These are phyloP conservation scores for Diutina catenulata DNA, from an alignment of 1,139 yeast genomes.

Conservation along the genomic window DNA sequence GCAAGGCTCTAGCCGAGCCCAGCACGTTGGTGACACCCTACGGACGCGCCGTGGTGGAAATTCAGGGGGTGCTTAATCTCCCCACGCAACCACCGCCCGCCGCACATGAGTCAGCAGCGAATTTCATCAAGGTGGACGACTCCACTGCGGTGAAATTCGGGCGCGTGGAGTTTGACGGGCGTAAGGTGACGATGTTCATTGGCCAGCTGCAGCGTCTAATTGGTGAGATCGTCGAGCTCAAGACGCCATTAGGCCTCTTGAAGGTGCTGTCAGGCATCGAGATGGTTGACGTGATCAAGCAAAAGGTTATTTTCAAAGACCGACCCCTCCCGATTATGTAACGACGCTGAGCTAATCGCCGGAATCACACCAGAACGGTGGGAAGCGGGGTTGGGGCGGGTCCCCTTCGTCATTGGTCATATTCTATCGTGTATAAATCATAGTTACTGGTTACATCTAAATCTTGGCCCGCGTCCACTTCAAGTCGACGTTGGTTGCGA, in stretches of 20 bases:
- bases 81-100: slow-evolving; percentile 29
- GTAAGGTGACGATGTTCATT: slow-evolving; percentile 42
- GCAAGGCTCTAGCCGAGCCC: neutral
- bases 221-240: slow-evolving; percentile 44
- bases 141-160: slow-evolving; percentile 50
- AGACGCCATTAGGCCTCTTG: slow-evolving; percentile 51
- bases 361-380: too few species aligned
- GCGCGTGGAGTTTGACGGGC: slow-evolving; percentile 36
- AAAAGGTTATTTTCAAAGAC: slow-evolving; percentile 47
- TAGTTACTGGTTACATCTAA: too few species aligned
- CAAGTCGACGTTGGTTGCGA: neutral
- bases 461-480: slow-evolving; percentile 3
- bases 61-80: slow-evolving; percentile 57
- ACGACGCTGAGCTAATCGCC: too few species aligned
- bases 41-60: slow-evolving; percentile 52
- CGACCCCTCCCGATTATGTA: slow-evolving; percentile 71
- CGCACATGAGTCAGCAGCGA: slow-evolving; percentile 15
- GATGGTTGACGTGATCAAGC: slow-evolving; percentile 45
- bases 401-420: too few species aligned
- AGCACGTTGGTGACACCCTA: slow-evolving; percentile 7
- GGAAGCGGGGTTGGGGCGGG: too few species aligned
- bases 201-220: slow-evolving; percentile 58
- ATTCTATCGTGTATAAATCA: too few species aligned
- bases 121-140: slow-evolving; percentile 23
- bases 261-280: slow-evolving; percentile 26